Evolutionary conservation across 495 filamentous ascomycete genomes (phyloP).

Genomic region (Aeminium ludgeri): DNA sequence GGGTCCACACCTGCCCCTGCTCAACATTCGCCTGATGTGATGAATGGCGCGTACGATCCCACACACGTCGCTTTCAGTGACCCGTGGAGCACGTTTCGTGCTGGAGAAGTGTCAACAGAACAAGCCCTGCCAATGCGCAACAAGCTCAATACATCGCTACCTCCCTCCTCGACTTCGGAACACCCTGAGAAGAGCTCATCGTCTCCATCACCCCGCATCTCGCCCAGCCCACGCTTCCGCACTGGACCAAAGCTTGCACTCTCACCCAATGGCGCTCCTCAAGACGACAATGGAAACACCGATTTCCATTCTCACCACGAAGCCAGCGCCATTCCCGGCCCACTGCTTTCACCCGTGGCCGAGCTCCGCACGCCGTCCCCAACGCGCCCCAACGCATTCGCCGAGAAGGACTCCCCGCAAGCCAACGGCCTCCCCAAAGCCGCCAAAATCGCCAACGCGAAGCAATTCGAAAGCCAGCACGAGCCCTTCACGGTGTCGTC

Average conservation of each 20-base stretch:
- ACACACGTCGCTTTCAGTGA: background rate
- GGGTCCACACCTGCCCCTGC: slow-evolving; percentile 21
- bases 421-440: slow-evolving; percentile 9
- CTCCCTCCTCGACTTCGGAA: no score
- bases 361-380: slow-evolving; percentile 33
- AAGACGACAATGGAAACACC: slow-evolving; percentile 2
- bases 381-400: slow-evolving; percentile 12
- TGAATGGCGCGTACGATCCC: slow-evolving; percentile 1
- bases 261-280: slow-evolving; percentile 5
- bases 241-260: background rate
- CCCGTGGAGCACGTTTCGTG: no score
- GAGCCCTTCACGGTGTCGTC: background rate
- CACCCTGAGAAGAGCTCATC: background rate
- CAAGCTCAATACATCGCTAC: background rate
- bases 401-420: slow-evolving; percentile 8
- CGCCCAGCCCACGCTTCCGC: slow-evolving; percentile 2
- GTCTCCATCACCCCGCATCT: background rate
- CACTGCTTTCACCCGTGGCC: slow-evolving; percentile 31
- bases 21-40: background rate
- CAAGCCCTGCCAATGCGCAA: slow-evolving; percentile 5
- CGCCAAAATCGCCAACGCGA: slow-evolving; percentile 9
- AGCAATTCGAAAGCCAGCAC: slow-evolving; percentile 3
- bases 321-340: slow-evolving; percentile 8
- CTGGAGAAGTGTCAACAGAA: background rate
- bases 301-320: background rate